Evolutionary conservation across 352 stramenopile species (phyloP).

Genomic region (Vaucheria bursata): DNA sequence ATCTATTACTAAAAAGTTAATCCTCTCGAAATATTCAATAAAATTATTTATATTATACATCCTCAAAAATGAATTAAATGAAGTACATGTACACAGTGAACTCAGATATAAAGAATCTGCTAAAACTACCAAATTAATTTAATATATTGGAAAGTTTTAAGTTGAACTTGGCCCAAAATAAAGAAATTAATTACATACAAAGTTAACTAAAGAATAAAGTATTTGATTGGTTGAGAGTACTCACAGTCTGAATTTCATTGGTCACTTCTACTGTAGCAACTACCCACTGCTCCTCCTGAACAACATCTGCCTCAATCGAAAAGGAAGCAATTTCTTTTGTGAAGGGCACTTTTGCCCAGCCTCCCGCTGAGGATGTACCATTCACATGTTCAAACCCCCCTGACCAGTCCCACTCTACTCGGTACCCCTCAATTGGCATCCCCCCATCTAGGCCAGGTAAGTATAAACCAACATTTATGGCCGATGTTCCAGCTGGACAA

Average conservation of each 20-base stretch:
- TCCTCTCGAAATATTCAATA: no score
- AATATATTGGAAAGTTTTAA: no score
- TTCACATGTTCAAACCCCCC: conserved; percentile 64
- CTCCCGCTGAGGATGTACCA: conserved; percentile 61
- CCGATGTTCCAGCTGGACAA: conserved; percentile 6
- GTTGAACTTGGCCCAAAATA: no score
- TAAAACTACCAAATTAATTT: no score
- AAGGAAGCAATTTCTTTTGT: conserved; percentile 80
- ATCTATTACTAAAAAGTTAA: no score
- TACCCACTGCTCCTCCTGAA: conserved; percentile 84
- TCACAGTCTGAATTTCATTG: conserved; percentile 90
- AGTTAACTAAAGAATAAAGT: no score
- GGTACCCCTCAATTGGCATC: conserved; percentile 71
- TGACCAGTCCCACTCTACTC: conserved; percentile 77
- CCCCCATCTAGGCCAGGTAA: conserved; percentile 81
- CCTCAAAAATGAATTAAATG: no score
- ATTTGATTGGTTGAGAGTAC: no score
- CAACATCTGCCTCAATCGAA: conserved; percentile 62
- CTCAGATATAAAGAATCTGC: no score
- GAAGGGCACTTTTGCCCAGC: conserved; percentile 62
- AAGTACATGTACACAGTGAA: no score
- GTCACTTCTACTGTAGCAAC: conserved; percentile 80
- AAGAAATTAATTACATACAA: no score
- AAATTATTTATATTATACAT: no score
- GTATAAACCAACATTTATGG: conserved; percentile 58